Base-by-base conservation (phyloP, 1,284 basidiomycete species). In the Leccinum subfulvum region DNA sequence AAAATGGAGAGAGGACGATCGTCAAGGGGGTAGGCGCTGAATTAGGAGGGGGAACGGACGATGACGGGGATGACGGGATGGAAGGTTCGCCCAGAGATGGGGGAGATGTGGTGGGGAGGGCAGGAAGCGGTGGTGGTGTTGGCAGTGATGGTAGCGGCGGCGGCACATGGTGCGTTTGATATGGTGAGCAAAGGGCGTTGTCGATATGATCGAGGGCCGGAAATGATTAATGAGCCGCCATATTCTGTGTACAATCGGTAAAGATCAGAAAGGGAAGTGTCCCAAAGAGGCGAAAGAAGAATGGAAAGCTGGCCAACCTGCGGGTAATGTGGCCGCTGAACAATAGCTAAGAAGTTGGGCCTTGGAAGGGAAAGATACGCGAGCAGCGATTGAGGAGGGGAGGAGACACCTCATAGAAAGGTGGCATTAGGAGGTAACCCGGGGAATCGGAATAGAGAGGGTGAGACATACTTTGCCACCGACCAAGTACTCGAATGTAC, bases 401-500 rank as follows among this genome's bases (percentile, higher is more conserved):
- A 95, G 79, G 4, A 92, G 71, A 56, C 85, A 86, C 72, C 89
- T 91, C 18, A 35, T 57, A 18, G 47, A 41, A 11, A 21, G 58
- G 66, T 67, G 62, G 62, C 61, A 62, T 60, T 62, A 64, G 47
- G 18, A 14, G 30, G 60, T 39, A 39, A 54, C 16, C 18, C 18
- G 56, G 59, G 41, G 63, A 41, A 64, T 60, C 39, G 59, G 35
- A 61, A 67, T 62, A 65, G 56, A 67, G 60, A 53, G 65, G 47
- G 47, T 61, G 62, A 66, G 65, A 78, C 82, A 60, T 68, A 89
- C 86, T 89, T 94, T 64, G 86, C 80, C 56, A 95, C 72, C 44
- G 77, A 84, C 92, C 92, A 95, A 65, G 92, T 78, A 14, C 91
- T 87, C 1, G 86, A 83, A 74, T 94, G 89, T 16, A 88, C 77